phyloP scores from a whole-genome alignment of 331 rosid genomes.

The Stylosanthes scabra region DNA sequence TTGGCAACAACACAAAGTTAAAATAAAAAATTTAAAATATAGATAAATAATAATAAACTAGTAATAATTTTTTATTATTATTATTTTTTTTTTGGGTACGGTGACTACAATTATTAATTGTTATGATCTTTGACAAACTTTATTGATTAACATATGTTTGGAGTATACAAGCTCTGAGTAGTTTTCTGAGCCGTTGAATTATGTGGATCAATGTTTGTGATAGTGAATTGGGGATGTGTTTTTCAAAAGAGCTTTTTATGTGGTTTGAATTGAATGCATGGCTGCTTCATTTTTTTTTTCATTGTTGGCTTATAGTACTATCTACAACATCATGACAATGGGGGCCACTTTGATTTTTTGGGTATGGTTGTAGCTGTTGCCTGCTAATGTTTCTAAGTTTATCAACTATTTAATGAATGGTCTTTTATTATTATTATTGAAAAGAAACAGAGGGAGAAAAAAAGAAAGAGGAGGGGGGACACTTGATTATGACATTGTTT shows the following conservation, averaged over 20 bases:
- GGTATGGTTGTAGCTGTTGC: conserved; percentile 50
- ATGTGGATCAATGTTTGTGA: conserved; percentile 35
- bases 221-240: conserved; percentile 32
- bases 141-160: too few species aligned
- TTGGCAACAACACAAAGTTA: conserved; percentile 33
- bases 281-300: conserved; percentile 29
- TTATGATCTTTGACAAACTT: conserved; percentile 21
- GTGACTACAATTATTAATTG: conserved; percentile 12
- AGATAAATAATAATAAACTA: conserved; percentile 1
- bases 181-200: conserved; percentile 35
- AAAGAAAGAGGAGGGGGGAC: neutral
- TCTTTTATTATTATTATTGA: neutral
- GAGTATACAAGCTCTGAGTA: conserved; percentile 10
- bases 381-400: conserved; percentile 38
- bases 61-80: too few species aligned
- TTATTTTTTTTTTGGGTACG: conserved; percentile 10
- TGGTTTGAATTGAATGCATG: conserved; percentile 40
- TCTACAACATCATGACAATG: conserved; percentile 20
- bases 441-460: too few species aligned
- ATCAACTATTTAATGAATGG: conserved; percentile 20
- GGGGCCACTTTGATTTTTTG: conserved; percentile 52
- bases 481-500: conserved; percentile 34
- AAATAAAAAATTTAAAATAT: neutral
- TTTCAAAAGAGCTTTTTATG: conserved; percentile 34
- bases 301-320: neutral